Evolutionary conservation across 2,329 filamentous ascomycete genomes (phyloP).

Genomic region (Raffaelea albimanens): DNA sequence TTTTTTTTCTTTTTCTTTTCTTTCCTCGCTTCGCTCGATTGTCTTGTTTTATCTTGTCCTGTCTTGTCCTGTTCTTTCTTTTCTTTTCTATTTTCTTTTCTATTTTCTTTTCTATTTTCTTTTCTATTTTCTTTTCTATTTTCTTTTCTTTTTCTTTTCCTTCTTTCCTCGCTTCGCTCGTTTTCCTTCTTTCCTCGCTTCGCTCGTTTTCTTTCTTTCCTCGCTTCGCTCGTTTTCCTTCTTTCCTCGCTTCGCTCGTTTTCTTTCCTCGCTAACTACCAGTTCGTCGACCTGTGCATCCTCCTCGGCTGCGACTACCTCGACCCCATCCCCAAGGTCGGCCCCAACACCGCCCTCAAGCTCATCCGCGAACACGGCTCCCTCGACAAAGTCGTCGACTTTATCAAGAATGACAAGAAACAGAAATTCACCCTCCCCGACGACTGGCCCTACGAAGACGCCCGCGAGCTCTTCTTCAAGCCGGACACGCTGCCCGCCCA

Average conservation of each 20-base stretch:
- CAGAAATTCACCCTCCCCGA: constrained; percentile 79
- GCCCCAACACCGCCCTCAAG: constrained; percentile 83
- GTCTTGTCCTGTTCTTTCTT: too few species aligned
- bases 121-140: too few species aligned
- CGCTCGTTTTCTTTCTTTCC: not conserved
- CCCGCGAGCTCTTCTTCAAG: constrained; percentile 81
- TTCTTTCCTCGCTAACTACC: constrained; percentile 1
- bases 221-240: not conserved
- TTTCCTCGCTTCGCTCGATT: too few species aligned
- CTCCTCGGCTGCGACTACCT: constrained; percentile 96
- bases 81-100: too few species aligned
- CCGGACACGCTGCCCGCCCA: constrained; percentile 81
- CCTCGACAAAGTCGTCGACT: constrained; percentile 78
- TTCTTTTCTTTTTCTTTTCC: not conserved
- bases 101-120: too few species aligned
- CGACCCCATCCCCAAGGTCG: constrained; percentile 90
- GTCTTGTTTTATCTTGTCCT: too few species aligned
- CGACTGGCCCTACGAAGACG: constrained; percentile 94
- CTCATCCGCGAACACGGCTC: constrained; percentile 86
- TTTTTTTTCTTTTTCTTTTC: too few species aligned
- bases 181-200: not conserved
- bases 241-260: not conserved
- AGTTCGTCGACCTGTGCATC: constrained; percentile 98
- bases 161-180: not conserved
- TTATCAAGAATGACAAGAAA: constrained; percentile 65